These are phyloP conservation scores for Cicer pinnatifidum DNA, from an alignment of 306 rosid species.

Conservation along the genomic window DNA sequence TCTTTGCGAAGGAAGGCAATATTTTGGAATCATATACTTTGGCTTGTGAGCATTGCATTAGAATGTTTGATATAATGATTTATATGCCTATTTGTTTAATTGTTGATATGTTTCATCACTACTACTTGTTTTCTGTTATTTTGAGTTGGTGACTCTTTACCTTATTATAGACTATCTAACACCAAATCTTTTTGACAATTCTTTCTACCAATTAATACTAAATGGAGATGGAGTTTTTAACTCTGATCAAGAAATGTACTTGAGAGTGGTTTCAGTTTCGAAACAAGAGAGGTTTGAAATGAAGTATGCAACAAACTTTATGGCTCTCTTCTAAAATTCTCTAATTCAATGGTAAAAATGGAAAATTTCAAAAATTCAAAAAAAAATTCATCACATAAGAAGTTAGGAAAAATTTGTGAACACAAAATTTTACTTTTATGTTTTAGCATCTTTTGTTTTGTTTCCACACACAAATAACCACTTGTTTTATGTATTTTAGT, in stretches of 20 bases:
- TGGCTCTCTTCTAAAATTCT: constrained; percentile 80
- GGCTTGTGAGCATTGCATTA: no score
- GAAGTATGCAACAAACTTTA: constrained; percentile 66
- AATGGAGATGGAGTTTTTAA: constrained; percentile 75
- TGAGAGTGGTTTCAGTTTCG: constrained; percentile 70
- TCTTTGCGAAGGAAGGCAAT: no score
- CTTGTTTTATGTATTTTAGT: constrained; percentile 32
- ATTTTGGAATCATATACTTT: no score
- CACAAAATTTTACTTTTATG: constrained; percentile 44
- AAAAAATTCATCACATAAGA: constrained; percentile 64
- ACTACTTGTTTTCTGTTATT: no score
- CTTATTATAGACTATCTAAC: no score
- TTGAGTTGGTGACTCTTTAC: no score
- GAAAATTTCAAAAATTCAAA: constrained; percentile 72
- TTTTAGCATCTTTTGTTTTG: constrained; percentile 6
- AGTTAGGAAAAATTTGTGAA: constrained; percentile 80
- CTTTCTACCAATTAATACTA: constrained; percentile 45
- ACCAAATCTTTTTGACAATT: no score
- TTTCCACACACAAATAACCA: constrained; percentile 5
- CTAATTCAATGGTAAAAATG: constrained; percentile 85
- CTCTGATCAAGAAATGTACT: constrained; percentile 80
- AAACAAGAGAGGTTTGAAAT: constrained; percentile 73
- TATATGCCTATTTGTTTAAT: no score
- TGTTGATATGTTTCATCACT: no score
- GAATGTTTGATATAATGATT: no score